A percentile compares a stretch with the other conserved stretches of the same genome.
Conservation (phyloP, 2,329 filamentous ascomycete genomes). For the Penicillium crustosum region DNA sequence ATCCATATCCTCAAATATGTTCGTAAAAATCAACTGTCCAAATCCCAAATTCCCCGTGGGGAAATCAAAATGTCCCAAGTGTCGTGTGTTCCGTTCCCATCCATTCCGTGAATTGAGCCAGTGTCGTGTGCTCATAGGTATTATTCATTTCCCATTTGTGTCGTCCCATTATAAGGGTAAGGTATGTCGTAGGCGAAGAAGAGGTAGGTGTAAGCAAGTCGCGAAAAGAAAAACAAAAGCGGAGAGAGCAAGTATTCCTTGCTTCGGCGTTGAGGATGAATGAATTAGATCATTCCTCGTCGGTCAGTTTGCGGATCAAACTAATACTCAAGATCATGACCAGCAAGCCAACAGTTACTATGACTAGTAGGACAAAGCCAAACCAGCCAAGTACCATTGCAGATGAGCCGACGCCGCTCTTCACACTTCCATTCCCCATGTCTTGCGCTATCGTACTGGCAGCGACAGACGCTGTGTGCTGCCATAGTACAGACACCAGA, state of each 20-base stretch:
- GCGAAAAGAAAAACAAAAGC: slow-evolving; percentile 14
- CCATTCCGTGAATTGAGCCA: slow-evolving; percentile 16
- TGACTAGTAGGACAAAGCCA: slow-evolving; percentile 85
- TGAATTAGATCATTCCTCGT: slow-evolving; percentile 35
- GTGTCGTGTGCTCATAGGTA: slow-evolving; percentile 19
- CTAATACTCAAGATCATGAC: slow-evolving; percentile 96
- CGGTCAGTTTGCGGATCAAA: slow-evolving; percentile 64
- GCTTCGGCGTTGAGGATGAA: not conserved
- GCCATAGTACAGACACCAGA: slow-evolving; percentile 60
- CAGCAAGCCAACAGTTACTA: slow-evolving; percentile 89
- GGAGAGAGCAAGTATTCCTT: slow-evolving; percentile 1
- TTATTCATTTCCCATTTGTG: slow-evolving; percentile 30
- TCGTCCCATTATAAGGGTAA: slow-evolving; percentile 22
- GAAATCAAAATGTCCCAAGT: slow-evolving; percentile 16
- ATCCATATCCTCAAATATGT: slow-evolving; percentile 21
- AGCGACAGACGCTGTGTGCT: slow-evolving; percentile 91
- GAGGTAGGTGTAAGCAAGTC: slow-evolving; percentile 7
- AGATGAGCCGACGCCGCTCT: slow-evolving; percentile 83
- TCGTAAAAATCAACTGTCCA: slow-evolving; percentile 18
- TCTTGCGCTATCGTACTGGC: slow-evolving; percentile 92
- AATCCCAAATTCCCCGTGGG: slow-evolving; percentile 4
- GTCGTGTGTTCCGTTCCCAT: slow-evolving; percentile 19
- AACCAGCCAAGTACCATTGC: slow-evolving; percentile 99
- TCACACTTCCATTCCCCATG: slow-evolving; percentile 84
- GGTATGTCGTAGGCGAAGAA: slow-evolving; percentile 11